Conservation (phyloP, 2,329 filamentous ascomycete species). For the Harringtonia aguacate region DNA sequence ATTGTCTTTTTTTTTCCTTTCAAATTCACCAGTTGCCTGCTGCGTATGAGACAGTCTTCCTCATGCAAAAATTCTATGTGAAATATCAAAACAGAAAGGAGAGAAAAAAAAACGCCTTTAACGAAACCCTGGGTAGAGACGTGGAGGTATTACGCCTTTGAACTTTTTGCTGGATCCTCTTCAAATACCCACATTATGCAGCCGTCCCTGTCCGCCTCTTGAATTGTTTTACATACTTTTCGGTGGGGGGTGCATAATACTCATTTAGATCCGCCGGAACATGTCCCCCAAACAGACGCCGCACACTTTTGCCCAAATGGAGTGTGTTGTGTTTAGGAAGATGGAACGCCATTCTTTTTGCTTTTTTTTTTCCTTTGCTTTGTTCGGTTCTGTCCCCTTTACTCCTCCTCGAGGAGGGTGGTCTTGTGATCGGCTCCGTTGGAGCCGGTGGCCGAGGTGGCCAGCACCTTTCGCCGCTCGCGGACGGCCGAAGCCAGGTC, state of each 20-base stretch:
- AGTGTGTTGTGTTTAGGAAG: too few relatives aligned
- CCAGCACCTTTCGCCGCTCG: conserved; percentile 51
- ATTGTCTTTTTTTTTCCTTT: too few relatives aligned
- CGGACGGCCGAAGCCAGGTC: conserved; percentile 77
- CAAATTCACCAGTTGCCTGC: too few relatives aligned
- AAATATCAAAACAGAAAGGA: too few relatives aligned
- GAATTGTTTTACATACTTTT: background rate
- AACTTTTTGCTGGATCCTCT: background rate
- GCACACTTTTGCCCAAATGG: too few relatives aligned
- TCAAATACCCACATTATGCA: background rate
- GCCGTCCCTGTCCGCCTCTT: too few relatives aligned
- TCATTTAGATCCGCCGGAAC: too few relatives aligned
- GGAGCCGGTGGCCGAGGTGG: conserved; percentile 20
- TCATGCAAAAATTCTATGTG: too few relatives aligned
- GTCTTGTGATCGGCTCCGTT: conserved; percentile 26
- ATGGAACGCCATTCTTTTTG: background rate
- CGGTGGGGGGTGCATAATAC: too few relatives aligned
- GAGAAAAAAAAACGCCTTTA: background rate
- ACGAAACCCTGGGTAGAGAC: background rate
- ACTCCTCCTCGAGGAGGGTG: conserved; percentile 42
- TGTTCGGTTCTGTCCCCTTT: conserved; percentile 8
- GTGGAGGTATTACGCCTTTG: too few relatives aligned
- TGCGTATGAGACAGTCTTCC: too few relatives aligned
- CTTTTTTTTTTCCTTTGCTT: background rate
- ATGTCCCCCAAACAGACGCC: too few relatives aligned